Base-by-base conservation (phyloP, 2,329 filamentous ascomycete genomes). In the Cladophialophora exuberans region DNA sequence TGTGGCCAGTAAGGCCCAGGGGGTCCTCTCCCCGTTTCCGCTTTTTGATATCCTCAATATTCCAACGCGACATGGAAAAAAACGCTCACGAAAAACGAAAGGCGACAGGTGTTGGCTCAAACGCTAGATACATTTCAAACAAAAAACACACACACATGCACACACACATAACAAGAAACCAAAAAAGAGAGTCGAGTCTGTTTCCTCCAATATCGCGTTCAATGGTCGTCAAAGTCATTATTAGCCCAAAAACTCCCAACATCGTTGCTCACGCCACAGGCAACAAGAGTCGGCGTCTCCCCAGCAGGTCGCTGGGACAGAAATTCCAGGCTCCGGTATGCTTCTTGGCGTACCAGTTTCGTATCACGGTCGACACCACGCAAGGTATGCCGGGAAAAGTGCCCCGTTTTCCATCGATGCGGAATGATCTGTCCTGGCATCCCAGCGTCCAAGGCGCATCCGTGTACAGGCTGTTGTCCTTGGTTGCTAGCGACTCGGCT, bases 371-470 rank as follows among this genome's bases (percentile, higher is more conserved):
- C 26, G 54, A 48, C 15, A 57, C 31, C 17, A 57, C 26, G 54
- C 50, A 54, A 28, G 54, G 54, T 1, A 54, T 33, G 17, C 39
- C 38, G 6, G 61, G 57, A 45, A 58, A 60, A 13, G 48, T 44
- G n/a, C 45, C 20, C 30, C 39, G 53, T 11, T 44, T 38, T 3
- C 60, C 57, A 35, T 62, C 60, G 9, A 67, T 50, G 9, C 43
- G 47, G 39, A 66, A 65, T 1, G 57, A 56, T 31, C 51, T 59
- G 52, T 67, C 65, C 26, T 57, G 53, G 46, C 62, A 66, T 7
- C 60, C 61, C 13, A 67, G 51, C 17, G 54, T 55, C 44, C 62
- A 52, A 10, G 62, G 53, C 1, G 38, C 52, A 30, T 52, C 54
- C n/a, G 54, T 61, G 52, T 57, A 61, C 23, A 62, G 26, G 22